Conservation (phyloP, 306 rosid genomes). For the Ormosia semicastrata region DNA sequence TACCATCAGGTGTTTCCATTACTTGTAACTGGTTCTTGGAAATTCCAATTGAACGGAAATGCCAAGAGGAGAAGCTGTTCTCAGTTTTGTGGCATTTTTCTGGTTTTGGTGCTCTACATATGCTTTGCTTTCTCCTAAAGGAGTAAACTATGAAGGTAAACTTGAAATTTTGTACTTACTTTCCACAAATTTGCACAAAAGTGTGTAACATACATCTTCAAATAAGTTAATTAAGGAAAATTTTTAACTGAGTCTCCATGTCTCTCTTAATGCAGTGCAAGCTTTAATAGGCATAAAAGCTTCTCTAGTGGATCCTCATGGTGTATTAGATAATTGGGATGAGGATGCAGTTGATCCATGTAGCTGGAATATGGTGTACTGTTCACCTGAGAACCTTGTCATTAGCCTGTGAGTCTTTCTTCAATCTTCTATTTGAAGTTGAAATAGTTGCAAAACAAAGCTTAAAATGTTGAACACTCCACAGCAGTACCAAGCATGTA, state of each 20-base stretch:
- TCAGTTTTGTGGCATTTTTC: constrained; percentile 53
- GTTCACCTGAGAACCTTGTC: constrained; percentile 80
- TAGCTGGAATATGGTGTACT: constrained; percentile 98
- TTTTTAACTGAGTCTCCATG: constrained; percentile 34
- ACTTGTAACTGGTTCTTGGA: constrained; percentile 35
- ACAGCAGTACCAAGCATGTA: background rate
- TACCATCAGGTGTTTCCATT: constrained; percentile 23
- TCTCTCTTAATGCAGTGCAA: constrained; percentile 60
- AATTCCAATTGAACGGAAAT: constrained; percentile 42
- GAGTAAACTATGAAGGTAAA: constrained; percentile 96
- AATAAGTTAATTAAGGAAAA: background rate
- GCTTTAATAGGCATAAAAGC: constrained; percentile 84
- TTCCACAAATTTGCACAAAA: background rate
- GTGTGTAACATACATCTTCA: background rate
- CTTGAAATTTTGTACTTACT: background rate
- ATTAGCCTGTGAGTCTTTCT: constrained; percentile 69
- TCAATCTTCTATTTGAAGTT: constrained; percentile 17
- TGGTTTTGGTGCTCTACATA: constrained; percentile 47
- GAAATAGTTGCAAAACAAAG: too few species aligned
- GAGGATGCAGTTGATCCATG: constrained; percentile 95
- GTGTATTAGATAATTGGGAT: constrained; percentile 94
- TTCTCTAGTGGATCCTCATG: constrained; percentile 83
- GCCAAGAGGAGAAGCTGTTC: constrained; percentile 43
- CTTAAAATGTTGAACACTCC: background rate
- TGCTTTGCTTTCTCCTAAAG: constrained; percentile 90